Evolutionary conservation across 164 flowering plant species (phyloP).

Genomic region (Hamamelis virginiana): DNA sequence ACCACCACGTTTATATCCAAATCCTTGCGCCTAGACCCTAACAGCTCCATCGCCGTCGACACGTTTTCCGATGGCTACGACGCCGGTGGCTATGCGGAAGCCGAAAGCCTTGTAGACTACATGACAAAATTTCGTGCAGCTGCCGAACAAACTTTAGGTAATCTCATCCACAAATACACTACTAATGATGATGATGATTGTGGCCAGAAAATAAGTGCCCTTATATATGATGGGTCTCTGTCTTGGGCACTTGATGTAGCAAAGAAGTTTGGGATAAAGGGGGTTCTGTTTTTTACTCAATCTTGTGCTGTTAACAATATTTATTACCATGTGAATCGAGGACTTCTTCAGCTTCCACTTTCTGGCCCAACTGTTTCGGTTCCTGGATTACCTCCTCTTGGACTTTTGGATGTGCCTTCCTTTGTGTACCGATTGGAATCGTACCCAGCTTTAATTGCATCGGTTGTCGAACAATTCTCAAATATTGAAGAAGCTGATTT

Average conservation of each 20-base stretch:
- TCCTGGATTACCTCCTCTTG: too few relatives aligned
- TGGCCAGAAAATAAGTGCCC: too few relatives aligned
- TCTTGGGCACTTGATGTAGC: slow-evolving; percentile 21
- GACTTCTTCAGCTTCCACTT: slow-evolving; percentile 11
- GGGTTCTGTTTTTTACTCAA: too few relatives aligned
- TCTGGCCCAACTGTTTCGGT: background rate
- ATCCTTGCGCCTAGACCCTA: background rate
- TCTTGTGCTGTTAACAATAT: too few relatives aligned
- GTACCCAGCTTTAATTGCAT: slow-evolving; percentile 26
- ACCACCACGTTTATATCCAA: slow-evolving; percentile 18
- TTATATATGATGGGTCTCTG: slow-evolving; percentile 11
- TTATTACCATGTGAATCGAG: too few relatives aligned
- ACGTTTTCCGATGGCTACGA: slow-evolving; percentile 25
- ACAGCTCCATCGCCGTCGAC: slow-evolving; percentile 6
- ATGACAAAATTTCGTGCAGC: too few relatives aligned
- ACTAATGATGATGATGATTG: too few relatives aligned
- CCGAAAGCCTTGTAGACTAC: background rate
- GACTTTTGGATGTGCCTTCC: slow-evolving; percentile 31
- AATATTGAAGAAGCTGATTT: slow-evolving; percentile 43
- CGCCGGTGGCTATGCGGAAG: slow-evolving; percentile 11
- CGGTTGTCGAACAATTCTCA: slow-evolving; percentile 33
- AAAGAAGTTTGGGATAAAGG: too few relatives aligned
- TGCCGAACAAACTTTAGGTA: too few relatives aligned
- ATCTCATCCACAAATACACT: too few relatives aligned
- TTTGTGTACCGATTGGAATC: slow-evolving; percentile 18